phyloP scores from a whole-genome alignment of 352 stramenopile species.

The Globisporangium iwayamae region DNA sequence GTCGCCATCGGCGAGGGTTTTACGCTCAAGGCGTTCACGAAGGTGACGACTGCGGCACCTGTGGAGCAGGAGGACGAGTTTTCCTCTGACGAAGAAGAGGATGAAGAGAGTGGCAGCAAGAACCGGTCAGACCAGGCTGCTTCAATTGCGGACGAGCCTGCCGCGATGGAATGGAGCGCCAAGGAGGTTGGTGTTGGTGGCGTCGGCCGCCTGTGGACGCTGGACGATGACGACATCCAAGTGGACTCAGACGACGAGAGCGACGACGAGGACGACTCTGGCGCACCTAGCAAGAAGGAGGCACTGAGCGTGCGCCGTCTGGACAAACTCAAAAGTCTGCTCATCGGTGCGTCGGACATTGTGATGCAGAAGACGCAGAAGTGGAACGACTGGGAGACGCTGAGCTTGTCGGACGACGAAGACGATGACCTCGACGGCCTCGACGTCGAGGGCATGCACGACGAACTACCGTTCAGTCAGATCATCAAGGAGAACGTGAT shows the following conservation, averaged over 20 bases:
- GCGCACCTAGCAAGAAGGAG: slow-evolving; percentile 24
- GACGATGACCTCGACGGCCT: slow-evolving; percentile 62
- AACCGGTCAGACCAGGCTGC: neutral
- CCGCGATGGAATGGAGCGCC: slow-evolving; percentile 49
- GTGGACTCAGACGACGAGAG: slow-evolving; percentile 61
- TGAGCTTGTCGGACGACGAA: slow-evolving; percentile 74
- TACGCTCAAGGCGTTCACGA: slow-evolving; percentile 61
- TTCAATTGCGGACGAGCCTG: slow-evolving; percentile 3
- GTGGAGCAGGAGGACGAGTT: slow-evolving; percentile 72
- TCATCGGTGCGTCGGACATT: slow-evolving; percentile 66
- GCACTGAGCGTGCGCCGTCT: slow-evolving; percentile 28
- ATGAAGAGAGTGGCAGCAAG: slow-evolving; percentile 11
- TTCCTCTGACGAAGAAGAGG: slow-evolving; percentile 55
- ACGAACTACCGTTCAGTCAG: slow-evolving; percentile 61
- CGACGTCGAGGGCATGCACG: slow-evolving; percentile 30
- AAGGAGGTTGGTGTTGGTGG: slow-evolving; percentile 66
- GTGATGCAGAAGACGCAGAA: slow-evolving; percentile 49
- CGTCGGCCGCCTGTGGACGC: slow-evolving; percentile 74
- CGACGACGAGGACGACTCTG: slow-evolving; percentile 41
- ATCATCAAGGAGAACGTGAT: slow-evolving; percentile 83
- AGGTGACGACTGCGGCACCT: slow-evolving; percentile 63
- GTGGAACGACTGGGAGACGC: slow-evolving; percentile 78
- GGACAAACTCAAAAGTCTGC: slow-evolving; percentile 64
- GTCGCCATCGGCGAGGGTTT: slow-evolving; percentile 82
- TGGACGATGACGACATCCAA: slow-evolving; percentile 82